phyloP scores from a whole-genome alignment of 139 green algal genomes.

The Eudorina sp. region DNA sequence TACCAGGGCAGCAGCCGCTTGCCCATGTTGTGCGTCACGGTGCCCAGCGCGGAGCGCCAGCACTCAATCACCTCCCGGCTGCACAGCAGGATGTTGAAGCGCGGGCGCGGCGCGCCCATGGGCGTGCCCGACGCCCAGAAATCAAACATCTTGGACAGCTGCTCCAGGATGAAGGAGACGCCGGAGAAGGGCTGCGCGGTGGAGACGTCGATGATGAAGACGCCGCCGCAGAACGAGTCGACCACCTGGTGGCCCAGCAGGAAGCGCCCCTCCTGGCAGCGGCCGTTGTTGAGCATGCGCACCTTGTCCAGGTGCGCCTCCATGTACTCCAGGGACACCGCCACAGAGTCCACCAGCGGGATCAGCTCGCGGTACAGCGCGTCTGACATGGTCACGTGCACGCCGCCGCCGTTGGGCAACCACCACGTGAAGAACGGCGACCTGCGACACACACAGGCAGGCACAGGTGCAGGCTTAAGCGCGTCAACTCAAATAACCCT shows the following conservation, averaged over 20 bases:
- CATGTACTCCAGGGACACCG: conserved; percentile 56
- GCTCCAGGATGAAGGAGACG: conserved; percentile 54
- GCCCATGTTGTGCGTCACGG: conserved; percentile 23
- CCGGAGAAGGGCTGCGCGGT: conserved; percentile 49
- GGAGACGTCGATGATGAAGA: conserved; percentile 65
- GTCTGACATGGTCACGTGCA: conserved; percentile 62
- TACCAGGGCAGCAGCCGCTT: conserved; percentile 26
- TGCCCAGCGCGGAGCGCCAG: conserved; percentile 38
- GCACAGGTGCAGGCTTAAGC: not conserved
- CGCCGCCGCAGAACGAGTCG: conserved; percentile 51
- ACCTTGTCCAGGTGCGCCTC: conserved; percentile 52
- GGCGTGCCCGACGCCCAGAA: conserved; percentile 31
- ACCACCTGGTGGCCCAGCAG: conserved; percentile 59
- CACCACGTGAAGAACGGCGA: conserved; percentile 66
- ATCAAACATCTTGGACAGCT: conserved; percentile 51
- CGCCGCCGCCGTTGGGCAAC: conserved; percentile 52
- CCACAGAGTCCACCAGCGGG: conserved; percentile 55
- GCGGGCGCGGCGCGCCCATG: not conserved
- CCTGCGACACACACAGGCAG: conserved; percentile 6
- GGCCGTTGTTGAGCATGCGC: conserved; percentile 47
- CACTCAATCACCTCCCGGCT: conserved; percentile 34
- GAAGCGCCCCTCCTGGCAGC: conserved; percentile 59
- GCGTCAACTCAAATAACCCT: not conserved
- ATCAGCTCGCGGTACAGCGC: conserved; percentile 62
- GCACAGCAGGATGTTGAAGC: conserved; percentile 48